Evolutionary conservation across 2,329 filamentous ascomycete species (phyloP), one percentile per base, ranked within the genome.

Genomic region (Aspergillus bombycis): DNA sequence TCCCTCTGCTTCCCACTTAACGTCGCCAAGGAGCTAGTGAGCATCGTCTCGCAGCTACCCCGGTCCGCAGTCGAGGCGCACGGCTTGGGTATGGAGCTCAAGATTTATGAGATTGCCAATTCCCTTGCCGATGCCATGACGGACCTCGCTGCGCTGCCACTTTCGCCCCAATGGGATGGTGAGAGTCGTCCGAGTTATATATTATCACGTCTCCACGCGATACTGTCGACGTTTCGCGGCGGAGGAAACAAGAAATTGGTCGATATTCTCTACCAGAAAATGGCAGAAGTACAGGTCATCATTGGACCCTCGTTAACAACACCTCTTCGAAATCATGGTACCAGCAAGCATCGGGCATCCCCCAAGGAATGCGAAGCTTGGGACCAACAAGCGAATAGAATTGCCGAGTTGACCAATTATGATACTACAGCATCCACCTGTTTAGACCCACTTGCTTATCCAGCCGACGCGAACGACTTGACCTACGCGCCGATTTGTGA

Each of bases 51-150:
- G 1, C 74, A 78, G 4, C 72, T 85, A 4, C 83, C 83, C 0
- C 77, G 75, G 57, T 73, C 80, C 0, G 83, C 82, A 0, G 75
- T 85, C 3, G 82, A 85, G 63, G 82, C 82, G 0, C 83, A 85
- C 60, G 83, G 83, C 0, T 79, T 82, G 5, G 80, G 80, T 0
- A 79, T 85, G 66, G 82, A 72, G 52, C 45, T 73, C 14, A 73
- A 73, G 53, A 59, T 72, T 19, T 69, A 71, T 32, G 71, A 73
- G 26, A 68, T 73, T 58, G 71, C 71, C 21, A 71, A 64, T 60
- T 73, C 70, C 1, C 65, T 73, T 38, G 69, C 70, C 1, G 71
- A 73, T 63, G 63, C 71, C 2, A 62, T 73, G 14, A 69, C 64
- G 55, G 59, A 67, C 38, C 58, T 71, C 41, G 61, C 67, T 12